Percentiles rank a stretch among this genome's conserved stretches.
phyloP scores from a whole-genome alignment of 352 stramenopile genomes.

The Pythium folliculosum region DNA sequence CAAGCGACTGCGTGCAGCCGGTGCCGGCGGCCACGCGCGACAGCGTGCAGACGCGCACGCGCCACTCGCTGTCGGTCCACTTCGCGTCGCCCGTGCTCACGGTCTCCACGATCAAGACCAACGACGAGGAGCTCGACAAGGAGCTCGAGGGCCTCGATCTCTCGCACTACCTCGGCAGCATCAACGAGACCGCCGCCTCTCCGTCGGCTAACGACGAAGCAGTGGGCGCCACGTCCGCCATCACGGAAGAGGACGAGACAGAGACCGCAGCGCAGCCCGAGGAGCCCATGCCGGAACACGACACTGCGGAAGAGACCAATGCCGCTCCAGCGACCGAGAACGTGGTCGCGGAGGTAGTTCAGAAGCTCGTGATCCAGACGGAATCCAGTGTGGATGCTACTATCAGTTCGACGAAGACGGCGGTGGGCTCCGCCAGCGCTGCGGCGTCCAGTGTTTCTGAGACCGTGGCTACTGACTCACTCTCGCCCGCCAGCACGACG shows the following conservation, averaged over 20 bases:
- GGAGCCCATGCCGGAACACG: not conserved
- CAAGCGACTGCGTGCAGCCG: constrained; percentile 20
- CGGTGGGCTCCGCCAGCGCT: no score
- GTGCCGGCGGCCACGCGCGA: constrained; percentile 5
- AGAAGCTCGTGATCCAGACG: constrained; percentile 5
- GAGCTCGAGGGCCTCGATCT: constrained; percentile 22
- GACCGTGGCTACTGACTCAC: not conserved
- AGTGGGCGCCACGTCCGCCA: not conserved
- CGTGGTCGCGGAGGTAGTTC: not conserved
- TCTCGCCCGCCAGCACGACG: not conserved
- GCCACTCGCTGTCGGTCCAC: constrained; percentile 29
- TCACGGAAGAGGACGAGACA: not conserved
- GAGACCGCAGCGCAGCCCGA: not conserved
- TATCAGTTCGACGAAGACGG: no score
- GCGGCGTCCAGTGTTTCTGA: not conserved
- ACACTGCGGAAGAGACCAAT: not conserved
- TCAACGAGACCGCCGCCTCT: constrained; percentile 7
- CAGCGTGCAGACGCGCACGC: constrained; percentile 13
- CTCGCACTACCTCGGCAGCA: constrained; percentile 13
- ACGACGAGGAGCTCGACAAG: constrained; percentile 4
- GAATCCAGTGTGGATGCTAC: not conserved
- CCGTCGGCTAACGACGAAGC: not conserved
- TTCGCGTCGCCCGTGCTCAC: constrained; percentile 26
- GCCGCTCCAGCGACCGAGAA: not conserved
- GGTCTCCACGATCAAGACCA: constrained; percentile 8